A percentile compares a stretch with the other conserved stretches of the same genome.
phyloP scores from a whole-genome alignment of 2,329 filamentous ascomycete species.

The Nothophoma quercina region DNA sequence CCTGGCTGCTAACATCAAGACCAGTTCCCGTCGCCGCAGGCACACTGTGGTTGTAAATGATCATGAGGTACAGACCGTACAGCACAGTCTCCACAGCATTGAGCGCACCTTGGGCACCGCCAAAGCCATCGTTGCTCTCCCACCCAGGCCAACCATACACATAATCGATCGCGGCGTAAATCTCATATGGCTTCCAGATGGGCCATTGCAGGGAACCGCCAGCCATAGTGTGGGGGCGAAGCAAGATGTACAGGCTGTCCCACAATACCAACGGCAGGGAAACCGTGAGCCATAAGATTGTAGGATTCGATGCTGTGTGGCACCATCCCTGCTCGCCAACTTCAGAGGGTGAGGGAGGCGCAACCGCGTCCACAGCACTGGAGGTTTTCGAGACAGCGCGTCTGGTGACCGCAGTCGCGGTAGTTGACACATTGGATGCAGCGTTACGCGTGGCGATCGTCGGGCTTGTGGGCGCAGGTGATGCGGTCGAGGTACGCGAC shows the following conservation, averaged over 20 bases:
- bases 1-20: constrained; percentile 45
- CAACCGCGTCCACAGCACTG: constrained; percentile 24
- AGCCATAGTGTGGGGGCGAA: constrained; percentile 82
- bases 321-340: constrained; percentile 54
- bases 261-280: constrained; percentile 81
- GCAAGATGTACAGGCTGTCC: constrained; percentile 81
- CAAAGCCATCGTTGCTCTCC: constrained; percentile 73
- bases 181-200: constrained; percentile 77
- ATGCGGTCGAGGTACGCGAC: constrained; percentile 44
- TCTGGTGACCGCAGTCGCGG: constrained; percentile 27
- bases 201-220: constrained; percentile 76
- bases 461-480: constrained; percentile 37
- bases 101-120: constrained; percentile 73
- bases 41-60: constrained; percentile 56
- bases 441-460: constrained; percentile 20
- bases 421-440: constrained; percentile 19
- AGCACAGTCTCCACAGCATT: constrained; percentile 73
- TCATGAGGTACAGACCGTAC: constrained; percentile 69
- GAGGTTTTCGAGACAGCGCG: constrained; percentile 33
- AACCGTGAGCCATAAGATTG: constrained; percentile 74
- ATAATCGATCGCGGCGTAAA: constrained; percentile 82
- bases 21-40: constrained; percentile 48
- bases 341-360: constrained; percentile 32
- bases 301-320: constrained; percentile 66
- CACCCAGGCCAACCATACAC: constrained; percentile 81